Evolutionary conservation across 2,329 filamentous ascomycete species (phyloP).

Genomic region (Amylocarpus encephaloides): DNA sequence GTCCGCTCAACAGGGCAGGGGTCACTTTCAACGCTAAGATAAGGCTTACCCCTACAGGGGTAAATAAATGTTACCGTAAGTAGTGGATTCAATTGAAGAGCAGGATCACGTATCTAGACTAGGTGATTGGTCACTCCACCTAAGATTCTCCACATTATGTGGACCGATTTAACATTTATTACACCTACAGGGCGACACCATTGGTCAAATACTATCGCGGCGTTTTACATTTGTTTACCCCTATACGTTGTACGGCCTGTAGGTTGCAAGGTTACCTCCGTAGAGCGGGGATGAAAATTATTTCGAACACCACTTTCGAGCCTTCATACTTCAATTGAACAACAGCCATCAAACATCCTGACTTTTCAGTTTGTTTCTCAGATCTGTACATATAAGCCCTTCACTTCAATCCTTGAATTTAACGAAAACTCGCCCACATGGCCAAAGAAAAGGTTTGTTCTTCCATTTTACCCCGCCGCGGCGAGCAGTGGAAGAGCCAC

Average conservation of each 20-base stretch:
- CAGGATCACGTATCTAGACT: too few species aligned
- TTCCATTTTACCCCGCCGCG: not conserved
- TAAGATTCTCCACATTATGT: too few species aligned
- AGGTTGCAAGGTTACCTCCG: too few species aligned
- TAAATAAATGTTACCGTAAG: too few species aligned
- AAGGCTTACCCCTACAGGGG: too few species aligned
- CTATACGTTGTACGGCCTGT: too few species aligned
- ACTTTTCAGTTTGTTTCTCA: not conserved
- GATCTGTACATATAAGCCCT: not conserved
- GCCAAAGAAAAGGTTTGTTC: slow-evolving; percentile 8
- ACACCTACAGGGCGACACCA: too few species aligned
- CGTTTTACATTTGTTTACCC: too few species aligned
- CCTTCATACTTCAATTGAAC: slow-evolving; percentile 3
- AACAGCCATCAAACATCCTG: not conserved
- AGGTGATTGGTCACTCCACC: too few species aligned
- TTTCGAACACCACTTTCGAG: not conserved
- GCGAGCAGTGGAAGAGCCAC: slow-evolving; percentile 4
- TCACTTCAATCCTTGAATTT: not conserved
- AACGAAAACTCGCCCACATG: slow-evolving; percentile 3
- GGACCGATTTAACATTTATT: too few species aligned
- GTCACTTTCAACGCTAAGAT: slow-evolving; percentile 4
- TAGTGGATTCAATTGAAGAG: too few species aligned
- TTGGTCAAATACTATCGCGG: too few species aligned
- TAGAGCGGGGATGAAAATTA: slow-evolving; percentile 3
- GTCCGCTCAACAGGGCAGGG: not conserved